These are phyloP conservation scores for Komagataella populi DNA, from an alignment of 805 yeast genomes.

Conservation along the genomic window DNA sequence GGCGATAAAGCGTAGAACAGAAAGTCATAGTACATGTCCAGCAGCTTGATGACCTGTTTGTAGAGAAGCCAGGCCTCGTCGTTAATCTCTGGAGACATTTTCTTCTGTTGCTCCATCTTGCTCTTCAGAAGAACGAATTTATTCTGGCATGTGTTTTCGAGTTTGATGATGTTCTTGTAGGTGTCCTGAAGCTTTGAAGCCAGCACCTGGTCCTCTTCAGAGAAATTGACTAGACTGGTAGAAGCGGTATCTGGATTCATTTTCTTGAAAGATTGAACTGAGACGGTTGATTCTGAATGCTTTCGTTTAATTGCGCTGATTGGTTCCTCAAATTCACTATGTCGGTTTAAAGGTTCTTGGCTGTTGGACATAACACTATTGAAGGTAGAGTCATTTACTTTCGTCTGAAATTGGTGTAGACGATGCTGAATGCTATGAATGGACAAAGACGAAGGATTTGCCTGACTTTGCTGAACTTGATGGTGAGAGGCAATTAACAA, in stretches of 20 bases:
- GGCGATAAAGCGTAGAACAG: constrained; percentile 60
- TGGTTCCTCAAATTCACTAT: constrained; percentile 1
- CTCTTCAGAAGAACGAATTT: not conserved
- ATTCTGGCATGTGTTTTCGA: constrained; percentile 52
- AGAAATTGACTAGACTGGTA: constrained; percentile 11
- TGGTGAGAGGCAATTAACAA: not conserved
- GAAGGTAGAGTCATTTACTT: not conserved
- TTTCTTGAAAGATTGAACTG: constrained; percentile 5
- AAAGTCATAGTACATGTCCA: constrained; percentile 64
- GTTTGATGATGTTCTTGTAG: constrained; percentile 52
- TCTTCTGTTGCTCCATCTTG: constrained; percentile 18
- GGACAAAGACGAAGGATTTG: not conserved
- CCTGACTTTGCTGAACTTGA: not conserved
- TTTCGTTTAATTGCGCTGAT: not conserved
- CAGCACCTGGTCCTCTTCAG: constrained; percentile 51
- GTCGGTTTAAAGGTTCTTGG: not conserved
- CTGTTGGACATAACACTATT: not conserved
- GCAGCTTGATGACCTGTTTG: constrained; percentile 47
- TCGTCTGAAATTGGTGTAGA: not conserved
- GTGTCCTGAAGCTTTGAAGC: constrained; percentile 66
- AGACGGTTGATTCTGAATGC: constrained; percentile 3
- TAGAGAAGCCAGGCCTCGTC: constrained; percentile 62
- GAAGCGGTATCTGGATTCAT: constrained; percentile 10
- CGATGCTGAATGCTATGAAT: not conserved
- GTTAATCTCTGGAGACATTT: constrained; percentile 45